Base-by-base conservation (phyloP, 495 filamentous ascomycete species). In the Stereocaulon alpinum region DNA sequence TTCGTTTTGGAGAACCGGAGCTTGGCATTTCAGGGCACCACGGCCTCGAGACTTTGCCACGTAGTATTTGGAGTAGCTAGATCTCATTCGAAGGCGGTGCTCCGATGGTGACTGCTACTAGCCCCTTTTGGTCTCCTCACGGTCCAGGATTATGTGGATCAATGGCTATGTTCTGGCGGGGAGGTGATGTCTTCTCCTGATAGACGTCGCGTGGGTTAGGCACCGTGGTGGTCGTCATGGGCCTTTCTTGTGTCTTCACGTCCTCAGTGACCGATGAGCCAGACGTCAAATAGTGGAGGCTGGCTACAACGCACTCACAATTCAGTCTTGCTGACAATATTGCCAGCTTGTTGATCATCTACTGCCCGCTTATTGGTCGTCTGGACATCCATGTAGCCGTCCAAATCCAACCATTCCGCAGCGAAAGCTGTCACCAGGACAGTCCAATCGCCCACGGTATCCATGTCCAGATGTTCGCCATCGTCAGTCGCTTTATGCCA, bases 351-450 rank as follows among this genome's bases (percentile, higher is more conserved):
- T 45, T 32, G 14, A 14, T 56, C 34, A n/a, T 41, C 20, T n/a
- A 27, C 6, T 14, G 52, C 32, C 48, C 60, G 57, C 14, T 56
- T 54, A 6, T 62, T n/a, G 2, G 58, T 57, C 6, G 41, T n/a
- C 29, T 63, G 41, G n/a, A 22, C 29, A n/a, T 58, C 71, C 34
- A 91, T 73, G 52, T 79, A 83, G 3, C 83, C 86, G 60, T 93
- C 90, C 62, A 96, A 67, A 58, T 94, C 93, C 84, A 98, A 82
- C 89, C 90, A 97, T 71, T 96, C 93, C 0, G 85, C 87, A 44
- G 86, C 81, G 78, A 97, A 98, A 4, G 84, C 90, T 6, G 86
- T 85, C 32, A 88, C 69, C 18, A 98, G 81, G 63, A 78, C 79
- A 50, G 85, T 80, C 93, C 93, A 98, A 68, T 98, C 93, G 67